Evolutionary conservation across 2,329 filamentous ascomycete genomes (phyloP).

Genomic region (Exophiala lecanii-corni): DNA sequence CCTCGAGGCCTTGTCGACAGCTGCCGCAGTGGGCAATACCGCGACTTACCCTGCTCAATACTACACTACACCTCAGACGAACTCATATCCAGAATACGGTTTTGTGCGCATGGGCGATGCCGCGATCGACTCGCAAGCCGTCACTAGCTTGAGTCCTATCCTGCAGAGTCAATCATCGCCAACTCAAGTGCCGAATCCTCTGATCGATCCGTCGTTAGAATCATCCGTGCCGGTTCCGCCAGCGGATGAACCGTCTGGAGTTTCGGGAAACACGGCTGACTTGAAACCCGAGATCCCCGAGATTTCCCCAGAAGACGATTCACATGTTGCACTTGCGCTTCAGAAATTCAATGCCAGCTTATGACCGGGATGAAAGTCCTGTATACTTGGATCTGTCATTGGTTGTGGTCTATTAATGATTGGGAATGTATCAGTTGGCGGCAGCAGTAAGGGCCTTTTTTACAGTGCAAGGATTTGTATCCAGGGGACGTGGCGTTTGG

Average conservation of each 20-base stretch:
- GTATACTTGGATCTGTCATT: no score
- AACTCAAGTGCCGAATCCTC: conserved; percentile 12
- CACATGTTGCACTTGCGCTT: conserved; percentile 16
- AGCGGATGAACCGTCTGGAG: conserved; percentile 4
- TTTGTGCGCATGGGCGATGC: conserved; percentile 13
- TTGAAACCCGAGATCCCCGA: background rate
- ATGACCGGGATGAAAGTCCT: no score
- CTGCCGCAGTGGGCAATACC: conserved; percentile 14
- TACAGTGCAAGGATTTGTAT: no score
- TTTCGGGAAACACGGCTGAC: background rate
- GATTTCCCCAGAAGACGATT: conserved; percentile 8
- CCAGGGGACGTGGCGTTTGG: no score
- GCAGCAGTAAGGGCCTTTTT: no score
- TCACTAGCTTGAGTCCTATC: conserved; percentile 5
- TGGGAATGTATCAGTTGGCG: no score
- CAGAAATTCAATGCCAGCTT: conserved; percentile 13
- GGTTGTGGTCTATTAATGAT: no score
- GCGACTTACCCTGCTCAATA: conserved; percentile 18
- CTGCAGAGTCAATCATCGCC: conserved; percentile 11
- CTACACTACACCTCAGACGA: conserved; percentile 15
- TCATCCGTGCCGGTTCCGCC: conserved; percentile 11
- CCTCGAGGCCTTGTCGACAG: conserved; percentile 18
- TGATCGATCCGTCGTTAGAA: conserved; percentile 25
- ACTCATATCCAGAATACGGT: conserved; percentile 18
- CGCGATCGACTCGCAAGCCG: conserved; percentile 3